Evolutionary conservation across 179 eudicot species (phyloP).

Genomic region (Drosera spatulata): DNA sequence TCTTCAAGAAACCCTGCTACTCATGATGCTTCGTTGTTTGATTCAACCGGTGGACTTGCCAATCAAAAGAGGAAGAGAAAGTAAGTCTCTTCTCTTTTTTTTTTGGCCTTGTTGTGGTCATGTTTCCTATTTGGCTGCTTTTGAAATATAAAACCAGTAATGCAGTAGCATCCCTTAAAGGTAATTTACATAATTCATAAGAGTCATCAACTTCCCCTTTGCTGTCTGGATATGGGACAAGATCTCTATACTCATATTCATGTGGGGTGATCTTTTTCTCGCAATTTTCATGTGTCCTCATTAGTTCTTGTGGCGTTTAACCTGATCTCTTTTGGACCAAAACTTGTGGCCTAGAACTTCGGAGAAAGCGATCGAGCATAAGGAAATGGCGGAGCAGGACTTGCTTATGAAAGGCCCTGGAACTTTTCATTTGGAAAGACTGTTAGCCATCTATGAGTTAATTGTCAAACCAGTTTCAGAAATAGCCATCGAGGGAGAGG

Average conservation of each 20-base stretch:
- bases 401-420: constrained; percentile 87
- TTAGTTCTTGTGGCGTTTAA: constrained; percentile 76
- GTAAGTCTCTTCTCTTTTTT: constrained; percentile 27
- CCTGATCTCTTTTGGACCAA: constrained; percentile 24
- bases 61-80: constrained; percentile 10
- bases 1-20: too few relatives aligned
- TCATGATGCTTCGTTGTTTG: too few relatives aligned
- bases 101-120: too few relatives aligned
- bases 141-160: too few relatives aligned
- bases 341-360: constrained; percentile 39
- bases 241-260: too few relatives aligned
- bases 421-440: constrained; percentile 82
- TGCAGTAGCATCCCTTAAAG: too few relatives aligned
- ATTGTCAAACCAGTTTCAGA: constrained; percentile 50
- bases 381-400: constrained; percentile 72
- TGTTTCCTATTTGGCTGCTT: too few relatives aligned
- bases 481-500: constrained; percentile 36
- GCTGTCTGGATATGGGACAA: too few relatives aligned
- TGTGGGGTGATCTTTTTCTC: too few relatives aligned
- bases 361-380: constrained; percentile 50
- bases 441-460: constrained; percentile 82
- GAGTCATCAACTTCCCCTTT: too few relatives aligned
- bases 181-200: too few relatives aligned
- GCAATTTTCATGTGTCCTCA: constrained; percentile 8
- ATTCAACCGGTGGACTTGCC: too few relatives aligned